Percentiles rank a stretch among this genome's conserved stretches.
Evolutionary conservation across 140 eudicot genomes (phyloP).

Genomic region (Stevia rebaudiana): DNA sequence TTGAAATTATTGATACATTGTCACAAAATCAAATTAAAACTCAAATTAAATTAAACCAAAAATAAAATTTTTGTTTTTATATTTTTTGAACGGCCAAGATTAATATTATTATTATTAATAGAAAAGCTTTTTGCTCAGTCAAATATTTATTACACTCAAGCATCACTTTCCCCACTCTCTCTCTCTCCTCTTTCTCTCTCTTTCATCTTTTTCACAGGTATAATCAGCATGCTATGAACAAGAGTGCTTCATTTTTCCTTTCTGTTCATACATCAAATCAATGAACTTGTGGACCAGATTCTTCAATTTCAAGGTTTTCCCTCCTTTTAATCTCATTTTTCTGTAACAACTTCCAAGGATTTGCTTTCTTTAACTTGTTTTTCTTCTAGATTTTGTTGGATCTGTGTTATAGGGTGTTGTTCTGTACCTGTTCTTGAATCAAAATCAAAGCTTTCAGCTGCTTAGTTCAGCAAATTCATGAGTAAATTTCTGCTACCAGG

Average conservation of each 20-base stretch:
- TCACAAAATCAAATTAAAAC: not conserved
- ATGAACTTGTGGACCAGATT: conserved; percentile 27
- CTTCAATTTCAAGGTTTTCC: conserved; percentile 18
- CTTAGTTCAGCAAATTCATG: not conserved
- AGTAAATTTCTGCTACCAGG: conserved; percentile 13
- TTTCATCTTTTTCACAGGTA: conserved; percentile 21
- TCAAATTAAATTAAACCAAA: not conserved
- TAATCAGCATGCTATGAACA: conserved; percentile 38
- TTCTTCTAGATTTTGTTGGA: conserved; percentile 29
- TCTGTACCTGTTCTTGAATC: not conserved
- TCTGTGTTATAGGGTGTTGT: conserved; percentile 20
- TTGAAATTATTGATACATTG: not conserved
- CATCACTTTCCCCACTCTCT: conserved; percentile 24
- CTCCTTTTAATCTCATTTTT: not conserved
- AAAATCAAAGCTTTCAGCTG: conserved; percentile 20
- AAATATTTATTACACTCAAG: conserved; percentile 30
- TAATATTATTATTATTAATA: too few species aligned
- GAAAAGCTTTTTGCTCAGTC: conserved; percentile 18
- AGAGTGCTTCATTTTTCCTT: conserved; percentile 21
- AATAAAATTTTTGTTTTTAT: too few species aligned
- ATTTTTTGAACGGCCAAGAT: too few species aligned
- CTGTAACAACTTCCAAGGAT: conserved; percentile 5
- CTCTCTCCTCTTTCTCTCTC: conserved; percentile 16
- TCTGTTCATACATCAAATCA: conserved; percentile 20
- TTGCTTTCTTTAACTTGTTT: conserved; percentile 19